phyloP scores from a whole-genome alignment of 2,329 filamentous ascomycete genomes.

The Diplodia corticola region DNA sequence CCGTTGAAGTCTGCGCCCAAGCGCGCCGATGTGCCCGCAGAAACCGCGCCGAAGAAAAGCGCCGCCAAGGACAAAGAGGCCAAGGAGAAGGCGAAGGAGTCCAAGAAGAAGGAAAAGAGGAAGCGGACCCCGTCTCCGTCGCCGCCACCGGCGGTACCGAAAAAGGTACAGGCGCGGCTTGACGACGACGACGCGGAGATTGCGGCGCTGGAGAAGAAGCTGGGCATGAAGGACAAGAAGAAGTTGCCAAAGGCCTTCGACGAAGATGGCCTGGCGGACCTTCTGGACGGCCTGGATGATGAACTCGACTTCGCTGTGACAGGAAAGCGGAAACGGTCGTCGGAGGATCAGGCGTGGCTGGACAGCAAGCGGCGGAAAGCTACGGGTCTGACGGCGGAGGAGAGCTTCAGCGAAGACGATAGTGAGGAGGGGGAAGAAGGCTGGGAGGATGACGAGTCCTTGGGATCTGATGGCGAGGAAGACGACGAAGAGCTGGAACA shows the following conservation, averaged over 20 bases:
- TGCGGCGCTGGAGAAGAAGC: slow-evolving; percentile 78
- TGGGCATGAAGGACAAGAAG: slow-evolving; percentile 79
- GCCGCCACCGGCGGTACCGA: slow-evolving; percentile 32
- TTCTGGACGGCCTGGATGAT: slow-evolving; percentile 69
- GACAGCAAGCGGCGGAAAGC: slow-evolving; percentile 59
- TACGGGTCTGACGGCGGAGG: slow-evolving; percentile 33
- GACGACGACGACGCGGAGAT: slow-evolving; percentile 87
- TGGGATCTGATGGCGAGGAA: slow-evolving; percentile 31
- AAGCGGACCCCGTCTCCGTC: slow-evolving; percentile 11
- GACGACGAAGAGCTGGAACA: slow-evolving; percentile 41
- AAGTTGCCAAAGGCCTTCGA: slow-evolving; percentile 70
- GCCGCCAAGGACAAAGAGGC: neutral
- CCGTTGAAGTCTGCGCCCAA: slow-evolving; percentile 41
- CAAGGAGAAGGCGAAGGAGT: slow-evolving; percentile 26
- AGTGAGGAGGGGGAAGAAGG: slow-evolving; percentile 29
- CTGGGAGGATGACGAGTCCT: slow-evolving; percentile 31
- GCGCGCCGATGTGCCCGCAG: slow-evolving; percentile 28
- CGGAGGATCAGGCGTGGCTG: slow-evolving; percentile 63
- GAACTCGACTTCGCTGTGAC: slow-evolving; percentile 42
- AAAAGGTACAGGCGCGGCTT: slow-evolving; percentile 58
- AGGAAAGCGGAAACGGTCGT: slow-evolving; percentile 54
- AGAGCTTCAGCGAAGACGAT: slow-evolving; percentile 30
- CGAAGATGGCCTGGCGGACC: slow-evolving; percentile 78
- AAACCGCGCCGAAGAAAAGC: neutral
- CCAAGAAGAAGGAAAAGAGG: slow-evolving; percentile 28